Conservation (phyloP, 2,329 filamentous ascomycete genomes). For the Penicillium psychrosexuale region DNA sequence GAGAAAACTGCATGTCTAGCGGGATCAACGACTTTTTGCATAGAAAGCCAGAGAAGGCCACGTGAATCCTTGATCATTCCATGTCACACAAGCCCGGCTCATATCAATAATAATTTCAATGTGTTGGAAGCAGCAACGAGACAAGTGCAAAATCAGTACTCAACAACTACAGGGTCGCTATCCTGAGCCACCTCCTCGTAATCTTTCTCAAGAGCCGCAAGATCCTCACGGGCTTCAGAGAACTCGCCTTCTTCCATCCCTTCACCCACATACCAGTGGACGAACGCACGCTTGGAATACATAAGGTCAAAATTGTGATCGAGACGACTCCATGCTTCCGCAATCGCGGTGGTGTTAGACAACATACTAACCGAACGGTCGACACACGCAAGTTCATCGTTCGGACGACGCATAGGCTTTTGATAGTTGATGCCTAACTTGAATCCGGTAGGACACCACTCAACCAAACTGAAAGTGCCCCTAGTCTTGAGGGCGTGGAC, state of each 20-base stretch:
- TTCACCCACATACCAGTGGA: slow-evolving; percentile 78
- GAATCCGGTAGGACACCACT: slow-evolving; percentile 68
- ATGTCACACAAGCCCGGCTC: too few relatives aligned
- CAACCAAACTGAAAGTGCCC: slow-evolving; percentile 62
- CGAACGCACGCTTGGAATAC: slow-evolving; percentile 67
- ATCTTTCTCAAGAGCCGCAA: slow-evolving; percentile 80
- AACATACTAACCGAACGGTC: slow-evolving; percentile 61
- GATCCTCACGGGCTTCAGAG: slow-evolving; percentile 79
- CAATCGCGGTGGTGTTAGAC: slow-evolving; percentile 65
- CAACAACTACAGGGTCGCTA: background rate
- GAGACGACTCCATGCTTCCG: slow-evolving; percentile 62
- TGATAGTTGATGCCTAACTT: slow-evolving; percentile 68
- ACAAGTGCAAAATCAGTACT: background rate
- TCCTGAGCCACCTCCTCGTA: slow-evolving; percentile 74
- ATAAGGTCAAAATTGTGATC: slow-evolving; percentile 69
- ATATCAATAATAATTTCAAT: too few relatives aligned
- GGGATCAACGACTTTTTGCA: too few relatives aligned
- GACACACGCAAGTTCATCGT: slow-evolving; percentile 53
- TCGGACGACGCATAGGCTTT: slow-evolving; percentile 53
- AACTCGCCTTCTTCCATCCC: slow-evolving; percentile 93
- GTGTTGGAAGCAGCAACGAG: background rate
- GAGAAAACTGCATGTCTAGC: too few relatives aligned
- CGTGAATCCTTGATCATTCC: too few relatives aligned
- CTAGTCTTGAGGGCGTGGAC: slow-evolving; percentile 60
- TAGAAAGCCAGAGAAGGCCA: too few relatives aligned